Evolutionary conservation across 306 rosid genomes (phyloP).

Genomic region (Trifolium fragiferum): DNA sequence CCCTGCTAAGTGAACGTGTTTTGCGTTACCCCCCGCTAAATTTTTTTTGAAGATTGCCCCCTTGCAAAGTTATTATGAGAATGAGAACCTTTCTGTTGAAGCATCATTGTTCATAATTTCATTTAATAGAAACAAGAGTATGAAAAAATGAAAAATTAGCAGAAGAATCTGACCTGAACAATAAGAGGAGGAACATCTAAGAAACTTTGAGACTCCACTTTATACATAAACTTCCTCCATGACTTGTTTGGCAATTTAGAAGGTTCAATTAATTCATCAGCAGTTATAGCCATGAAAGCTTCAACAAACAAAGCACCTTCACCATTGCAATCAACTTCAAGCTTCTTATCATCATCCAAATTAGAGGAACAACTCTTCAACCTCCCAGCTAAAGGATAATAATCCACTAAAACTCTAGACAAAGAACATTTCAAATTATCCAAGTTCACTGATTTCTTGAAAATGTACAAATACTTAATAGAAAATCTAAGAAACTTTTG

Average conservation of each 20-base stretch:
- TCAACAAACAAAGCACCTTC: slow-evolving; percentile 81
- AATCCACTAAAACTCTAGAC: slow-evolving; percentile 66
- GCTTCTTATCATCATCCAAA: slow-evolving; percentile 67
- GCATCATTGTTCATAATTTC: neutral
- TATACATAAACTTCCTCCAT: slow-evolving; percentile 74
- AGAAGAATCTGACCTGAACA: slow-evolving; percentile 63
- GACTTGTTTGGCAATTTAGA: slow-evolving; percentile 67
- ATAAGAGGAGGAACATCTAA: slow-evolving; percentile 86
- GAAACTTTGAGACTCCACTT: slow-evolving; percentile 64
- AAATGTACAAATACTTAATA: slow-evolving; percentile 72
- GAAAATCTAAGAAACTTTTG: slow-evolving; percentile 85
- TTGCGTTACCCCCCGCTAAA: no score
- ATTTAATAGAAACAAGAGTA: neutral
- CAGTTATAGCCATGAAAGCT: slow-evolving; percentile 75
- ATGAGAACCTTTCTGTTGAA: neutral
- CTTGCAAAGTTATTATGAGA: no score
- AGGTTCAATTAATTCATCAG: slow-evolving; percentile 54
- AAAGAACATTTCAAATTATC: slow-evolving; percentile 63
- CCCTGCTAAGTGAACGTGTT: no score
- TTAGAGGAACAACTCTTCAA: slow-evolving; percentile 42
- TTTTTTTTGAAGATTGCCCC: no score
- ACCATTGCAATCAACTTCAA: slow-evolving; percentile 81
- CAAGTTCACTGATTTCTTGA: slow-evolving; percentile 55
- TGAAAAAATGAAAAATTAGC: neutral
- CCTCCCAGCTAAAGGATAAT: slow-evolving; percentile 91